phyloP scores from a whole-genome alignment of 306 rosid genomes.

The Acmispon strigosus region DNA sequence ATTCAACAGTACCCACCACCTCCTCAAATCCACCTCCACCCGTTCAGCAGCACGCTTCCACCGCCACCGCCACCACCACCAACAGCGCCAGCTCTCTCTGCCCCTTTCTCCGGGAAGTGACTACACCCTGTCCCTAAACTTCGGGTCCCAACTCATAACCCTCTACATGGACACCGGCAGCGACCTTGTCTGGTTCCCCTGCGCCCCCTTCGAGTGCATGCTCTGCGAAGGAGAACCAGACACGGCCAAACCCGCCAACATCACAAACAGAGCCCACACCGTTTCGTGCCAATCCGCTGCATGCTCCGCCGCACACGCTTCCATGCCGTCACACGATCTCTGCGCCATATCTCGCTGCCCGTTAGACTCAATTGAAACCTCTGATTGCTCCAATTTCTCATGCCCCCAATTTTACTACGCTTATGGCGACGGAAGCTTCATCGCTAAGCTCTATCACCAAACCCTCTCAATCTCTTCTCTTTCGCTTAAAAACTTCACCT shows the following conservation, averaged over 20 bases:
- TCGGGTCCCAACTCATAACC: constrained; percentile 58
- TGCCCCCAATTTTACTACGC: constrained; percentile 92
- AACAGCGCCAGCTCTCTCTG: constrained; percentile 38
- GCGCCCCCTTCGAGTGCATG: constrained; percentile 81
- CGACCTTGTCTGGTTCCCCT: constrained; percentile 95
- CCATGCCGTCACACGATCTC: constrained; percentile 49
- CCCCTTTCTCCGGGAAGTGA: constrained; percentile 89
- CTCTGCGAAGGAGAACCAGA: constrained; percentile 80
- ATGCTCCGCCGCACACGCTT: constrained; percentile 65
- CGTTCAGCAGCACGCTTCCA: constrained; percentile 60
- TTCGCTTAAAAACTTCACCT: constrained; percentile 59
- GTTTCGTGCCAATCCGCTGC: constrained; percentile 64
- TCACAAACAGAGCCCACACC: constrained; percentile 20
- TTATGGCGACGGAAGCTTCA: constrained; percentile 81
- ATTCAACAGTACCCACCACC: constrained; percentile 62
- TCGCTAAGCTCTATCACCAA: constrained; percentile 52
- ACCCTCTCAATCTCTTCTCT: constrained; percentile 46
- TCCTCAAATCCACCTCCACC: constrained; percentile 59
- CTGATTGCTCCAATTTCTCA: constrained; percentile 51
- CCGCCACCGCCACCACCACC: constrained; percentile 23
- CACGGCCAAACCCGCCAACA: constrained; percentile 30
- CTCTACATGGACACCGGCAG: constrained; percentile 98
- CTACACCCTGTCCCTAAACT: constrained; percentile 63
- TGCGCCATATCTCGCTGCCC: constrained; percentile 85
- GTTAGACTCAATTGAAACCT: constrained; percentile 61